Evolutionary conservation across 1,284 basidiomycete species (phyloP), one percentile per base, ranked within the genome.

Genomic region (Malassezia dermatis): DNA sequence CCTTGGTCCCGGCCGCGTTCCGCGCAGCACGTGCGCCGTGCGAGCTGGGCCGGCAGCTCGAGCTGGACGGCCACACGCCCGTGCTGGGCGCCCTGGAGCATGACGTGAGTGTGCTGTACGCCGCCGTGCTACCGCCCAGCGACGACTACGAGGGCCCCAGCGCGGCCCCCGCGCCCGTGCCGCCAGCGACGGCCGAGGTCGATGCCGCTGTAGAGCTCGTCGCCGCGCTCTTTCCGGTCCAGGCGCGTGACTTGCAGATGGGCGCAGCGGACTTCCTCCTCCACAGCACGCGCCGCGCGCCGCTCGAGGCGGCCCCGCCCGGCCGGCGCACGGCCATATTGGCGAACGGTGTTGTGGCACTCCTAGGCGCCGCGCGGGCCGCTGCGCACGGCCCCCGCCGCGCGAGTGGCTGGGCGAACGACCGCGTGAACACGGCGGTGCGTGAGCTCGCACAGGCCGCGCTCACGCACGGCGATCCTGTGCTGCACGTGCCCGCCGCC

Each of bases 171-270:
- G 6, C 80, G 2, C 82, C 86, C 13, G 82, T 87, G 2, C 85
- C 90, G 0, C 79, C 89, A 0, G 80, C 82, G 0, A 91, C 89
- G 0, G 83, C 86, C 8, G 85, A 89, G 3, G 86, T 95, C 21
- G 88, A 98, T 72, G 84, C 86, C 2, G 86, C 89, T 0, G 84
- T 98, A 26, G 83, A 86, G 56, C 79, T 98, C 0, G 95, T 98
- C 67, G 80, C 82, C 23, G 77, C 94, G 13, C 67, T 75, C 42
- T 81, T 95, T 12, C 84, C 88, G 0, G 77, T 84, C 31, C 89
- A 94, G 75, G 86, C 86, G 63, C 76, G 84, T 4, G 75, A 82
- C 8, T 81, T 84, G 0, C 84, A 85, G 40, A 78, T 82, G 0
- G 82, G 83, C 40, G 81, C 83, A 0, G 77, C 94, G 39, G 81